phyloP scores from a whole-genome alignment of 345 rosid species.

The Geranium rotundifolium region DNA sequence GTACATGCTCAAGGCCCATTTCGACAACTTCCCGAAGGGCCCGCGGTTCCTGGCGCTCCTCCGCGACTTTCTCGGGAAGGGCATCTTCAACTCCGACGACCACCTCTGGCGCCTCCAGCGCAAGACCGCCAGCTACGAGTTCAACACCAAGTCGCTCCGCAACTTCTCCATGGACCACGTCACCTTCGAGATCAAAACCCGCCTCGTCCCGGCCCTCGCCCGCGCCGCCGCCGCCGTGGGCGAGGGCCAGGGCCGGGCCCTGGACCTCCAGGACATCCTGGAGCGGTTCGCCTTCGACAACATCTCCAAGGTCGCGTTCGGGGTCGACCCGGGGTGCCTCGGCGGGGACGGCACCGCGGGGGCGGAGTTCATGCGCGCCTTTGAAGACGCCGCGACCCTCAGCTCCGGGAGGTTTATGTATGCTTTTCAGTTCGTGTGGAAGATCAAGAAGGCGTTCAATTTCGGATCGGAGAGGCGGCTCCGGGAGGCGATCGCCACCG shows the following conservation, averaged over 20 bases:
- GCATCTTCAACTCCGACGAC: constrained; percentile 39
- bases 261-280: constrained; percentile 30
- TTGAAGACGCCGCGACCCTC: constrained; percentile 22
- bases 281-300: constrained; percentile 39
- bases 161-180: constrained; percentile 25
- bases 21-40: constrained; percentile 38
- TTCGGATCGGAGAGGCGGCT: constrained; percentile 30
- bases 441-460: constrained; percentile 16
- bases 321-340: constrained; percentile 30
- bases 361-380: constrained; percentile 21
- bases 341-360: constrained; percentile 15
- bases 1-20: constrained; percentile 30
- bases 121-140: constrained; percentile 35
- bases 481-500: constrained; percentile 16
- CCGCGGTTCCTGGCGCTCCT: constrained; percentile 12
- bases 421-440: constrained; percentile 5
- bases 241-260: constrained; percentile 7
- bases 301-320: constrained; percentile 33
- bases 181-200: constrained; percentile 16
- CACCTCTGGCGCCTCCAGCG: constrained; percentile 31
- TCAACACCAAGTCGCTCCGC: constrained; percentile 30
- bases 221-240: constrained; percentile 7
- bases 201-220: constrained; percentile 21
- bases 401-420: constrained; percentile 9
- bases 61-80: constrained; percentile 31